A percentile compares a stretch with the other conserved stretches of the same genome.
phyloP scores from a whole-genome alignment of 2,329 filamentous ascomycete species.

The Trichophyton schoenleinii region DNA sequence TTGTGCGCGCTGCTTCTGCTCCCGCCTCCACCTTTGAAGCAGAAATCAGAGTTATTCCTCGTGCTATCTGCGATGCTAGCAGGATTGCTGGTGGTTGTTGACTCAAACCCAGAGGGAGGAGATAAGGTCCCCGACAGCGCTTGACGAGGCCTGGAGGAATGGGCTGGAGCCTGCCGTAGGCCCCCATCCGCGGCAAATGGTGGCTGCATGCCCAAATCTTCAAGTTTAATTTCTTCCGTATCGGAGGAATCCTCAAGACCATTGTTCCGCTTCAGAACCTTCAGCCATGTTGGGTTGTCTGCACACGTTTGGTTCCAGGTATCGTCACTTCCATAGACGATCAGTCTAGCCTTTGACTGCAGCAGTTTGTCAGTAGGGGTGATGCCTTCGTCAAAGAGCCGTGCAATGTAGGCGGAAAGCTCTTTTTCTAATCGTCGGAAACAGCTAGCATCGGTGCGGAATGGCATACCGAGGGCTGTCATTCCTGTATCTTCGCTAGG shows the following conservation, averaged over 20 bases:
- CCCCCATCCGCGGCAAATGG: conserved; percentile 31
- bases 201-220: conserved; percentile 31
- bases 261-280: conserved; percentile 32
- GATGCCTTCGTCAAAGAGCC: conserved; percentile 22
- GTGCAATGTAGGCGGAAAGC: conserved; percentile 28
- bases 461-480: conserved; percentile 14
- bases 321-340: conserved; percentile 22
- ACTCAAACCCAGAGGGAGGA: conserved; percentile 23
- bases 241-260: conserved; percentile 25
- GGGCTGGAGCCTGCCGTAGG: conserved; percentile 22
- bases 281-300: conserved; percentile 36
- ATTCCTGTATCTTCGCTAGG: background rate
- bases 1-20: background rate
- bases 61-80: conserved; percentile 21
- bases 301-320: conserved; percentile 33
- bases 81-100: conserved; percentile 24
- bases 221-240: conserved; percentile 24
- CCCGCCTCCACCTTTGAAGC: conserved; percentile 7
- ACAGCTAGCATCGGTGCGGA: conserved; percentile 29
- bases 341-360: conserved; percentile 20
- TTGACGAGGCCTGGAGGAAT: conserved; percentile 19
- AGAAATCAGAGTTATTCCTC: conserved; percentile 18
- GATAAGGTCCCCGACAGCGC: conserved; percentile 12
- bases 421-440: conserved; percentile 30
- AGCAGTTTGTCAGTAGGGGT: conserved; percentile 25